Conservation (phyloP, 352 stramenopile genomes). For the Globisporangium heterothallicum region DNA sequence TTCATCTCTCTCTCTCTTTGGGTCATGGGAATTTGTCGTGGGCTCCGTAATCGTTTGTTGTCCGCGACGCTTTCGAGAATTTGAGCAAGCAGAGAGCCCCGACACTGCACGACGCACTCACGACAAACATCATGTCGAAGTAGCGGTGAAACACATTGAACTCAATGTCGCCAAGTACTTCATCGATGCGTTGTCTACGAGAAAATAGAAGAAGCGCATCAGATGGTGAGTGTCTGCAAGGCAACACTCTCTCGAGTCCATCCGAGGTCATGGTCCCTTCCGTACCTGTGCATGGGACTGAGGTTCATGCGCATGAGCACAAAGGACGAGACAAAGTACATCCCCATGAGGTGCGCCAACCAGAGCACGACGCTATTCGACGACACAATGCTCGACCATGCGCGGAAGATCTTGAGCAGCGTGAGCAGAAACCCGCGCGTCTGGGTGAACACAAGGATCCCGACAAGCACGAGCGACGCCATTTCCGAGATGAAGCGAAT, state of each 20-base stretch:
- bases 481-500: slow-evolving; percentile 76
- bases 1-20: too few relatives aligned
- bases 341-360: slow-evolving; percentile 82
- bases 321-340: slow-evolving; percentile 87
- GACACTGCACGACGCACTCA: slow-evolving; percentile 65
- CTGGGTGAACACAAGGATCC: slow-evolving; percentile 80
- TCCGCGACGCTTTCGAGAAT: slow-evolving; percentile 76
- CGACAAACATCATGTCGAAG: slow-evolving; percentile 83
- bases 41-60: slow-evolving; percentile 58
- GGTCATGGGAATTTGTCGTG: slow-evolving; percentile 80
- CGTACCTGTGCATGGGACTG: slow-evolving; percentile 56
- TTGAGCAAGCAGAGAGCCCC: slow-evolving; percentile 56
- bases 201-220: not conserved
- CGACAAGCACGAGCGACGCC: slow-evolving; percentile 69
- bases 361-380: slow-evolving; percentile 81
- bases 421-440: slow-evolving; percentile 76
- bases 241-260: too few relatives aligned
- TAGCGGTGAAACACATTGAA: slow-evolving; percentile 83
- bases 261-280: too few relatives aligned
- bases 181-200: slow-evolving; percentile 65
- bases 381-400: slow-evolving; percentile 76
- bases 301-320: slow-evolving; percentile 88
- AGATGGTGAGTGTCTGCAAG: too few relatives aligned
- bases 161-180: slow-evolving; percentile 78
- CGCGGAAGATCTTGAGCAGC: slow-evolving; percentile 73